Conservation (phyloP, 139 green algal genomes). For the Chlamydomonas incerta region DNA sequence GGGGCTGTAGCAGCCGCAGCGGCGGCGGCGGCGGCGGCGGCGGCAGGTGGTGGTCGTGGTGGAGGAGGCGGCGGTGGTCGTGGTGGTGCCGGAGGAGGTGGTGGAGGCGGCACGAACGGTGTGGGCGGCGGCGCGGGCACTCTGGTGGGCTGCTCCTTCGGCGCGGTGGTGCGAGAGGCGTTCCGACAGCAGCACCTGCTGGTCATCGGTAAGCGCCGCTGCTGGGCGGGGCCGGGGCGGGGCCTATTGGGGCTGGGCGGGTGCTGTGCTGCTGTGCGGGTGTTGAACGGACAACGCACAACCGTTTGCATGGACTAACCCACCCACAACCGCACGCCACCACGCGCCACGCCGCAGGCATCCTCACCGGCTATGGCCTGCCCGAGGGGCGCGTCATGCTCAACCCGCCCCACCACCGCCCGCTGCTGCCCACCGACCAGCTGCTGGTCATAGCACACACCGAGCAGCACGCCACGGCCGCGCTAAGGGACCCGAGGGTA, state of each 20-base stretch:
- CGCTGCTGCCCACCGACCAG: background rate
- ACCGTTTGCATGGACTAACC: too few relatives aligned
- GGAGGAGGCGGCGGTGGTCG: too few relatives aligned
- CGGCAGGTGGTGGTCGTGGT: background rate
- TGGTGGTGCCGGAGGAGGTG: background rate
- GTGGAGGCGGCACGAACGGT: background rate
- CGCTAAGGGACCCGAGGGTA: background rate
- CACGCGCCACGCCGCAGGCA: too few relatives aligned
- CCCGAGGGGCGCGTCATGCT: slow-evolving; percentile 6
- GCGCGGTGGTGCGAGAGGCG: slow-evolving; percentile 8
- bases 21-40: too few relatives aligned
- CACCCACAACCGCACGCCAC: background rate
- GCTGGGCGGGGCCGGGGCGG: too few relatives aligned
- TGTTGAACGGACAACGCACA: too few relatives aligned
- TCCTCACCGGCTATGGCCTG: background rate
- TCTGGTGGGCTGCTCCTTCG: slow-evolving; percentile 18
- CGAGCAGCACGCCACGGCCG: background rate
- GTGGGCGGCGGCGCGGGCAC: background rate
- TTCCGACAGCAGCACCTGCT: slow-evolving; percentile 37
- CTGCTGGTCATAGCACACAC: slow-evolving; percentile 17
- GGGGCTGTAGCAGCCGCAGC: too few relatives aligned
- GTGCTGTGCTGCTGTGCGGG: too few relatives aligned
- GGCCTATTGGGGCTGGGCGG: too few relatives aligned
- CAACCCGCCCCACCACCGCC: slow-evolving; percentile 18
- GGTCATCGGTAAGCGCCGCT: slow-evolving; percentile 12